Conservation (phyloP, 1,284 basidiomycete genomes). For the Cutaneotrichosporon sp. region DNA sequence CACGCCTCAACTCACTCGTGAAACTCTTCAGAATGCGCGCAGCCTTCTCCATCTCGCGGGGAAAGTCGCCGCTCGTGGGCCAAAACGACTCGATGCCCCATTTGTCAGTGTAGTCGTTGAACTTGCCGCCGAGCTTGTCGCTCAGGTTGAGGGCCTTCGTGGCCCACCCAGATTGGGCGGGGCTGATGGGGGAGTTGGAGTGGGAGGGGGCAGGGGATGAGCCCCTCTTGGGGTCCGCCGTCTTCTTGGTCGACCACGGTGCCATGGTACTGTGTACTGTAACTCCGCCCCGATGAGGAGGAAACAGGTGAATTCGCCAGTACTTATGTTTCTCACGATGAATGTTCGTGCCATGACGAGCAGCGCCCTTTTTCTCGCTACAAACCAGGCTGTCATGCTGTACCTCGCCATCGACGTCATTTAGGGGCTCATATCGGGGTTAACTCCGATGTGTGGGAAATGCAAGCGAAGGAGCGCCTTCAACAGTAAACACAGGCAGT, state of each 20-base stretch:
- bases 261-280: too few species aligned
- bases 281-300: too few species aligned
- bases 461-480: too few species aligned
- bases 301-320: too few species aligned
- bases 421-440: too few species aligned
- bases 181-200: background rate
- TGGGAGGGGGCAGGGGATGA: background rate
- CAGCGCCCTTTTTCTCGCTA: too few species aligned
- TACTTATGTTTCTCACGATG: too few species aligned
- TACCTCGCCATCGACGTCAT: too few species aligned
- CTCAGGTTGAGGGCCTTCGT: constrained; percentile 6
- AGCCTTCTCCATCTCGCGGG: constrained; percentile 54
- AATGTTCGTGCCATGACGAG: too few species aligned
- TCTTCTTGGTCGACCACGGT: background rate
- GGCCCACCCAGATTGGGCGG: background rate
- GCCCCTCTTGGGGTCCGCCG: background rate
- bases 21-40: constrained; percentile 52
- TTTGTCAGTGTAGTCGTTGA: constrained; percentile 10
- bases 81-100: constrained; percentile 12
- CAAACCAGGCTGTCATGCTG: too few species aligned
- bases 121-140: constrained; percentile 9
- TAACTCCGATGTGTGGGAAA: too few species aligned
- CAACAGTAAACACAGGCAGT: too few species aligned
- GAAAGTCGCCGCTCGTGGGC: constrained; percentile 41
- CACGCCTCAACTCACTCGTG: background rate